A percentile compares a stretch with the other conserved stretches of the same genome.
These are phyloP conservation scores for Podospora pseudopauciseta DNA, from an alignment of 495 filamentous ascomycete species.

Conservation along the genomic window DNA sequence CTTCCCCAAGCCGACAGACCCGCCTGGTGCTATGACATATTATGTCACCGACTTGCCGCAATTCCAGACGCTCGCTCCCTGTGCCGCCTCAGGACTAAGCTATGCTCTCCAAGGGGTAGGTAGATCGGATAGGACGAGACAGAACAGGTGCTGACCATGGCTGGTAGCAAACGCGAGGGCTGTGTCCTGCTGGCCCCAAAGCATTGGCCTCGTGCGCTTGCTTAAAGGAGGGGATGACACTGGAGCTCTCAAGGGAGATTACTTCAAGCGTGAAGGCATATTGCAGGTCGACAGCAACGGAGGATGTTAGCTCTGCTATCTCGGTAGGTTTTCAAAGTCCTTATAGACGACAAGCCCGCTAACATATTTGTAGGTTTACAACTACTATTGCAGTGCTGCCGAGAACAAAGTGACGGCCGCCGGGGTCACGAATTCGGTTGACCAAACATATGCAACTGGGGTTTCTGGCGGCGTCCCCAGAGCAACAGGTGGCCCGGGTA, in stretches of 20 bases:
- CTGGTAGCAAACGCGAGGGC: slow-evolving; percentile 32
- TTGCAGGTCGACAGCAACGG: slow-evolving; percentile 43
- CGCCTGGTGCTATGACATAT: slow-evolving; percentile 49
- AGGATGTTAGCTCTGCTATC: slow-evolving; percentile 46
- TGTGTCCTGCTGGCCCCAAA: slow-evolving; percentile 43
- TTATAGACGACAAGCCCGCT: background rate
- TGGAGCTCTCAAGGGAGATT: slow-evolving; percentile 33
- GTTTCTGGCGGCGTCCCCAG: slow-evolving; percentile 13
- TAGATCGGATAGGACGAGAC: background rate
- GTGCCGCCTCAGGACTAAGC: slow-evolving; percentile 41
- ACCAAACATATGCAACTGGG: slow-evolving; percentile 22
- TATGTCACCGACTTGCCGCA: slow-evolving; percentile 47
- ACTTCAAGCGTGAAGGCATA: slow-evolving; percentile 38
- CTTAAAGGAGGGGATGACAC: slow-evolving; percentile 43
- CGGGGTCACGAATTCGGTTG: slow-evolving; percentile 39
- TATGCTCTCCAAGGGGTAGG: slow-evolving; percentile 41
- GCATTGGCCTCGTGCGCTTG: slow-evolving; percentile 50
- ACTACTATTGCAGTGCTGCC: slow-evolving; percentile 48
- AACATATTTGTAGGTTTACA: slow-evolving; percentile 29
- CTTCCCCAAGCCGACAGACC: slow-evolving; percentile 42
- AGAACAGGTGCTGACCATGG: background rate
- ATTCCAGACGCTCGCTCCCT: slow-evolving; percentile 41
- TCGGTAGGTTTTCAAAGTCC: background rate
- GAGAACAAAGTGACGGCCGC: slow-evolving; percentile 34
- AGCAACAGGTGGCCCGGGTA: background rate